Percentiles rank a stretch among this genome's conserved stretches.
phyloP scores from a whole-genome alignment of 306 rosid genomes.

The Casuarina cunninghamiana region DNA sequence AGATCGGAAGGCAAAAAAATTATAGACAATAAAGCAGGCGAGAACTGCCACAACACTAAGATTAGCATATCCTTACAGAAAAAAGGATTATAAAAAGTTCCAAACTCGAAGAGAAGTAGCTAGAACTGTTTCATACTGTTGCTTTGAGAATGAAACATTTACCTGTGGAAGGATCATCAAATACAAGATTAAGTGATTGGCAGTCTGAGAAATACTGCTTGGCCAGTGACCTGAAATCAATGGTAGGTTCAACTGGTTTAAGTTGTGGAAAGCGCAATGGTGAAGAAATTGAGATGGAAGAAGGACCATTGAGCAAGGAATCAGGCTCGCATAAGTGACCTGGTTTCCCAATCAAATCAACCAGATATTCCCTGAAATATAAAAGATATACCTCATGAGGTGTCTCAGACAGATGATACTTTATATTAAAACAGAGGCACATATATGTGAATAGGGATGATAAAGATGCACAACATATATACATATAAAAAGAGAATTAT shows the following conservation, averaged over 20 bases:
- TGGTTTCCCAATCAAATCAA: slow-evolving; percentile 89
- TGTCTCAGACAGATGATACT: slow-evolving; percentile 1
- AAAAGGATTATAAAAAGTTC: not conserved
- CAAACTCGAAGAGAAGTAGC: not conserved
- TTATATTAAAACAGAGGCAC: not conserved
- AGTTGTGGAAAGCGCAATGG: slow-evolving; percentile 91
- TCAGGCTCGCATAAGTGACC: slow-evolving; percentile 86
- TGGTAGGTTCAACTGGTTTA: slow-evolving; percentile 68
- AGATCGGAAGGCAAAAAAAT: not conserved
- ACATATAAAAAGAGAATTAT: not conserved
- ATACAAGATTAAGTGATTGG: slow-evolving; percentile 78
- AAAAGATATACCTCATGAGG: slow-evolving; percentile 30
- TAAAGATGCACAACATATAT: not conserved
- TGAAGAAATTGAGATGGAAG: slow-evolving; percentile 93
- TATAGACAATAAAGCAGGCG: slow-evolving; percentile 1
- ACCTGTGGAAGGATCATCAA: slow-evolving; percentile 85
- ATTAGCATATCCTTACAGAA: not conserved
- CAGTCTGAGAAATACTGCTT: slow-evolving; percentile 85
- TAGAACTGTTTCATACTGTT: not conserved
- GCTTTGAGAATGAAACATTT: slow-evolving; percentile 25
- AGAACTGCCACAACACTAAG: not conserved
- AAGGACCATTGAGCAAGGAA: slow-evolving; percentile 98
- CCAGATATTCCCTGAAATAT: slow-evolving; percentile 78
- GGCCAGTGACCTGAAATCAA: slow-evolving; percentile 92
- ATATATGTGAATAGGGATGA: too few relatives aligned